These are phyloP conservation scores for Arthrinium phaeospermum DNA, from an alignment of 2,329 filamentous ascomycete genomes.

Conservation along the genomic window DNA sequence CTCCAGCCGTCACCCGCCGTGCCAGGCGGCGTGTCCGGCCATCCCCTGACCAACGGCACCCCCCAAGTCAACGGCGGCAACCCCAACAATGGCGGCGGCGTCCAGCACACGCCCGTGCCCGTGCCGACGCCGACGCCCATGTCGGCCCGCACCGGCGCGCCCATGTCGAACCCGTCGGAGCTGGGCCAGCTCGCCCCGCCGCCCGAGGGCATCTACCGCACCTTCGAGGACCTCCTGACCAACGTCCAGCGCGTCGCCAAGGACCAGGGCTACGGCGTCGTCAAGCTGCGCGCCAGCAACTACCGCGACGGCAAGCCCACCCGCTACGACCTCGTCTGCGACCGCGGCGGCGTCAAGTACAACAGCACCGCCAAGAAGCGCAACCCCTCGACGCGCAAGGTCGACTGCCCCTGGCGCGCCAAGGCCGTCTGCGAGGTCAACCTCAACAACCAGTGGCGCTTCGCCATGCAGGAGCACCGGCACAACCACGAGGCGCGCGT, in stretches of 20 bases:
- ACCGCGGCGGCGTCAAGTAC: conserved; percentile 68
- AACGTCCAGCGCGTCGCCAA: conserved; percentile 65
- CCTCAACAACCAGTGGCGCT: conserved; percentile 68
- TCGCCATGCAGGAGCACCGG: conserved; percentile 63
- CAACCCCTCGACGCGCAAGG: conserved; percentile 67
- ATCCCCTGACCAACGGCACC: conserved; percentile 32
- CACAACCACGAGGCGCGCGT: conserved; percentile 68
- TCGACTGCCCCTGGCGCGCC: conserved; percentile 67
- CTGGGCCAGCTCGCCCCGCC: conserved; percentile 54
- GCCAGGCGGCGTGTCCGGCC: conserved; percentile 31
- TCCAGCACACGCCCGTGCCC: conserved; percentile 26
- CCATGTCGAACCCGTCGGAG: conserved; percentile 28
- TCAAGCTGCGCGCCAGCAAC: conserved; percentile 67
- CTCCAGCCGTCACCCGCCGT: conserved; percentile 38
- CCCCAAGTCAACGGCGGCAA: conserved; percentile 26
- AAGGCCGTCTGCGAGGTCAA: conserved; percentile 70
- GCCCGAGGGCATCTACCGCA: conserved; percentile 64
- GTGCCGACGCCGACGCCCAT: conserved; percentile 25
- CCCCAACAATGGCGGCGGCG: neutral
- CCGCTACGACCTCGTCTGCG: conserved; percentile 67
- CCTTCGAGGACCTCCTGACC: conserved; percentile 63
- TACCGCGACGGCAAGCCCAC: conserved; percentile 68
- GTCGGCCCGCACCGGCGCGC: neutral
- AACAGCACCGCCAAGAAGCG: conserved; percentile 69
- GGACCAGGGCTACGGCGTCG: conserved; percentile 67